These are phyloP conservation scores for Melanomma pulvis-pyrius DNA, from an alignment of 495 filamentous ascomycete genomes.

Conservation along the genomic window DNA sequence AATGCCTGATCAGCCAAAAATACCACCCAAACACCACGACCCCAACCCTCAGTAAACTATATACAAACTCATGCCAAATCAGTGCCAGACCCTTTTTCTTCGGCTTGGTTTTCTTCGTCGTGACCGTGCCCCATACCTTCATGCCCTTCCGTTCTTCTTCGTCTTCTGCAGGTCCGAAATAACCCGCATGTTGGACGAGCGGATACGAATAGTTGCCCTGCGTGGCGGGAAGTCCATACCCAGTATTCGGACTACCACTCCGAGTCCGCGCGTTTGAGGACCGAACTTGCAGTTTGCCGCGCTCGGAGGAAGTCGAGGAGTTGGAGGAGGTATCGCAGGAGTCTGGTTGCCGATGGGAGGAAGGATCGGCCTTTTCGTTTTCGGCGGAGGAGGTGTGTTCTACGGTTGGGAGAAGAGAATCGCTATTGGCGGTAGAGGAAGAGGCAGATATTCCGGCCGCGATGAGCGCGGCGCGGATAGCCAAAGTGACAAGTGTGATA, in stretches of 20 bases:
- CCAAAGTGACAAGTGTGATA: slow-evolving; percentile 62
- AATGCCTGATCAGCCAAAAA: slow-evolving; percentile 41
- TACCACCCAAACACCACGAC: slow-evolving; percentile 41
- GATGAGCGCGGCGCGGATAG: slow-evolving; percentile 62
- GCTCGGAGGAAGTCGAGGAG: slow-evolving; percentile 32
- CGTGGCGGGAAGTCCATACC: slow-evolving; percentile 33
- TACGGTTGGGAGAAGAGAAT: slow-evolving; percentile 23
- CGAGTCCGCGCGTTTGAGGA: slow-evolving; percentile 30
- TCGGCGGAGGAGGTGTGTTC: slow-evolving; percentile 33
- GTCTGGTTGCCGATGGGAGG: slow-evolving; percentile 5
- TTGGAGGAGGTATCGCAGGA: slow-evolving; percentile 23
- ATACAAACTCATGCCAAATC: slow-evolving; percentile 37
- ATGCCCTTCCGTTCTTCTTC: not conserved
- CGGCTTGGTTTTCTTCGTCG: slow-evolving; percentile 24
- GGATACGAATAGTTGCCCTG: slow-evolving; percentile 33
- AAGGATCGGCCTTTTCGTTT: slow-evolving; percentile 31
- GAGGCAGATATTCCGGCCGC: slow-evolving; percentile 12
- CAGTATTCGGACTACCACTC: slow-evolving; percentile 30
- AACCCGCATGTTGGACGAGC: slow-evolving; percentile 38
- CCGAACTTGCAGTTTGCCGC: slow-evolving; percentile 30
- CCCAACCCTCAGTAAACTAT: slow-evolving; percentile 37
- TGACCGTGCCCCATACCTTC: slow-evolving; percentile 21
- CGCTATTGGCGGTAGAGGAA: not conserved
- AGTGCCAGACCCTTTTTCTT: slow-evolving; percentile 31
- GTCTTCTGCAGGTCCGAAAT: slow-evolving; percentile 26